A percentile compares a stretch with the other conserved stretches of the same genome.
Conservation (phyloP, 2,329 filamentous ascomycete genomes). For the Lachnellula willkommii region DNA sequence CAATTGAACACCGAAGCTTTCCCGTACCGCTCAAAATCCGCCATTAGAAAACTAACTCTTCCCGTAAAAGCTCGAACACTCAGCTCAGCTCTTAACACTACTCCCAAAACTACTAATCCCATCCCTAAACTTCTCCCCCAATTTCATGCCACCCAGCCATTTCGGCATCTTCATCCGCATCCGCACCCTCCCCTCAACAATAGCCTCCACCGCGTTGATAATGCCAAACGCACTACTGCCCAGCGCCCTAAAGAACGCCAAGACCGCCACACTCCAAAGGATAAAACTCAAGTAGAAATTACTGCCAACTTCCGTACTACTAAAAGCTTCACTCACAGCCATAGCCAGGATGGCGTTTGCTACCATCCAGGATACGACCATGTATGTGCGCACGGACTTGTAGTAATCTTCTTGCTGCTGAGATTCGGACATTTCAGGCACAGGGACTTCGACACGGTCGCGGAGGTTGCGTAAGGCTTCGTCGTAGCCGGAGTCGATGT, state of each 20-base stretch:
- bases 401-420: slow-evolving; percentile 99
- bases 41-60: too few relatives aligned
- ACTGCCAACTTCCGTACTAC: slow-evolving; percentile 60
- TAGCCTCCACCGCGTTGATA: slow-evolving; percentile 75
- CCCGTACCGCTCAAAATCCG: too few relatives aligned
- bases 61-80: too few relatives aligned
- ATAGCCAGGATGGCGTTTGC: slow-evolving; percentile 90
- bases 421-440: slow-evolving; percentile 56
- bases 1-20: too few relatives aligned
- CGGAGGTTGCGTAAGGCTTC: slow-evolving; percentile 93
- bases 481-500: slow-evolving; percentile 97
- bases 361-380: slow-evolving; percentile 93
- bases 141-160: slow-evolving; percentile 27
- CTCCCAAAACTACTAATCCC: slow-evolving; percentile 29
- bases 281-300: slow-evolving; percentile 94
- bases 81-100: slow-evolving; percentile 21
- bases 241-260: slow-evolving; percentile 83
- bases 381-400: slow-evolving; percentile 93
- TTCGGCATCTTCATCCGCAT: slow-evolving; percentile 28
- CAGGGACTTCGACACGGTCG: slow-evolving; percentile 79
- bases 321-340: slow-evolving; percentile 84
- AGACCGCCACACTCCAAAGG: slow-evolving; percentile 79
- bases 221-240: slow-evolving; percentile 77
- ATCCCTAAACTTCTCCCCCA: slow-evolving; percentile 25
- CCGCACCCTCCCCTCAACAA: slow-evolving; percentile 75